A percentile compares a stretch with the other conserved stretches of the same genome.
phyloP scores from a whole-genome alignment of 305 asterid genomes.

The Solanum hybrid region DNA sequence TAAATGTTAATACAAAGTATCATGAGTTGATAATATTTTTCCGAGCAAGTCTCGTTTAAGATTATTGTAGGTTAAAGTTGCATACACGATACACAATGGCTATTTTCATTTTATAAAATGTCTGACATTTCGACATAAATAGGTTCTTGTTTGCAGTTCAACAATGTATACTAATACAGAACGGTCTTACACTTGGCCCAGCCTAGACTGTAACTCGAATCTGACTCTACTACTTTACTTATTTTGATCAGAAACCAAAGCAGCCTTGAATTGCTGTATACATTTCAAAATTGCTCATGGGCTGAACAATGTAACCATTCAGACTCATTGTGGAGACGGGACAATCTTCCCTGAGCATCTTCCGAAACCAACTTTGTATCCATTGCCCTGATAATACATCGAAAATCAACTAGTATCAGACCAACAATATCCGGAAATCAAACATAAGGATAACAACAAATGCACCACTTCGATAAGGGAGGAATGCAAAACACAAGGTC shows the following conservation, averaged over 20 bases:
- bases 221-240: neutral
- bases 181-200: neutral
- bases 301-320: neutral
- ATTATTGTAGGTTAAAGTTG: neutral
- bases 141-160: neutral
- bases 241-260: neutral
- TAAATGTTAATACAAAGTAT: neutral
- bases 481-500: neutral
- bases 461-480: neutral
- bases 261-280: neutral
- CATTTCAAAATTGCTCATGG: neutral
- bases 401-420: neutral
- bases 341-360: slow-evolving; percentile 76
- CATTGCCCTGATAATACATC: slow-evolving; percentile 56
- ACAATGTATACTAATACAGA: neutral
- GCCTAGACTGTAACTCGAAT: neutral
- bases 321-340: slow-evolving; percentile 43
- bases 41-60: neutral
- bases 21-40: neutral
- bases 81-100: neutral
- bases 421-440: neutral
- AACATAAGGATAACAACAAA: neutral
- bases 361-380: slow-evolving; percentile 76
- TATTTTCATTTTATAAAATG: neutral
- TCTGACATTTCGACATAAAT: neutral